These are phyloP conservation scores for Fusarium xylarioides DNA, from an alignment of 2,329 filamentous ascomycete species.

Conservation along the genomic window DNA sequence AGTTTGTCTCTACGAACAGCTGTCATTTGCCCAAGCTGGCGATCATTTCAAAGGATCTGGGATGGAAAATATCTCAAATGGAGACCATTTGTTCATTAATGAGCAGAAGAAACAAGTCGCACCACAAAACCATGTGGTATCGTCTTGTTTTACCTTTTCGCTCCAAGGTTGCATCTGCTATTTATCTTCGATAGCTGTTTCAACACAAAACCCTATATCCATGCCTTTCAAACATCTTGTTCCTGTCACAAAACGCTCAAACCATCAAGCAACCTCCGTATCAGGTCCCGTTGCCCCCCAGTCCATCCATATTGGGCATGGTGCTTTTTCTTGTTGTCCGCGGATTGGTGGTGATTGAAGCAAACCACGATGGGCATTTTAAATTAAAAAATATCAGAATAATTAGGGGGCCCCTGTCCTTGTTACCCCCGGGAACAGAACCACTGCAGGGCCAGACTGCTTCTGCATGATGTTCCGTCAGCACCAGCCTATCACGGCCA, in stretches of 20 bases:
- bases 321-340: not conserved
- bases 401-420: constrained; percentile 20
- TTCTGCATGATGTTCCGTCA: constrained; percentile 24
- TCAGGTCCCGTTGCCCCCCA: constrained; percentile 8
- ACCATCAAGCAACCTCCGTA: not conserved
- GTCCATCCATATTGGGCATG: constrained; percentile 26
- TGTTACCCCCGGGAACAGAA: not conserved
- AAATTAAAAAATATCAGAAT: constrained; percentile 34
- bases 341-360: constrained; percentile 29
- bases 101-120: not conserved
- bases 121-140: not conserved
- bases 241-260: constrained; percentile 9
- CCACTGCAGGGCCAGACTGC: constrained; percentile 1
- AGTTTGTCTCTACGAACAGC: not conserved
- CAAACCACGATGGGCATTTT: constrained; percentile 23
- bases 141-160: not conserved
- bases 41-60: constrained; percentile 8
- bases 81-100: not conserved
- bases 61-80: constrained; percentile 6
- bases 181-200: constrained; percentile 1
- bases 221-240: constrained; percentile 1
- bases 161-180: not conserved
- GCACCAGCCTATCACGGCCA: constrained; percentile 28
- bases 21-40: constrained; percentile 25
- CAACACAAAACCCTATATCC: constrained; percentile 10